A percentile compares a stretch with the other conserved stretches of the same genome.
phyloP scores from a whole-genome alignment of 2,329 filamentous ascomycete species.

The Phialophora chinensis region DNA sequence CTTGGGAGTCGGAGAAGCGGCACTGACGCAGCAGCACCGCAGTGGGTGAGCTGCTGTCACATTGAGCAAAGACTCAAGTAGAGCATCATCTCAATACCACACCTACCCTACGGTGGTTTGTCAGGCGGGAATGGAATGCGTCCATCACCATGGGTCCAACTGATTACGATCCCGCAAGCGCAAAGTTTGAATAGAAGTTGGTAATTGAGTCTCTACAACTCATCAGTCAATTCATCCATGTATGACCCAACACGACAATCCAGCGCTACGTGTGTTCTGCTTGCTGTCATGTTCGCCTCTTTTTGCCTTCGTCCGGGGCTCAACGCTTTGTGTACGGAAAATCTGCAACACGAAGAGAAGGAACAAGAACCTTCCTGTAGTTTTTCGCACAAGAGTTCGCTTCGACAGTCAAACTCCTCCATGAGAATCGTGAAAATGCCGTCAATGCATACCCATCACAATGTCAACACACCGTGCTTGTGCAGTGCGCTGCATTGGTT shows the following conservation, averaged over 20 bases:
- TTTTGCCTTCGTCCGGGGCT: neutral
- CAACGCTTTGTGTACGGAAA: slow-evolving; percentile 22
- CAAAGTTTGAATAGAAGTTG: neutral
- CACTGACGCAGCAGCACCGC: neutral
- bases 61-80: neutral
- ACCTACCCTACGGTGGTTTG: too few relatives aligned
- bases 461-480: neutral
- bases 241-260: neutral
- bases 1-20: slow-evolving; percentile 14
- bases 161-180: neutral
- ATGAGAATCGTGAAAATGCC: slow-evolving; percentile 33
- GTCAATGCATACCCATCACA: slow-evolving; percentile 22
- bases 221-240: slow-evolving; percentile 9
- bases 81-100: too few relatives aligned
- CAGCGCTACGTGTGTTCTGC: slow-evolving; percentile 1
- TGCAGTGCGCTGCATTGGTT: slow-evolving; percentile 12
- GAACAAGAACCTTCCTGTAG: slow-evolving; percentile 15
- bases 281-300: slow-evolving; percentile 11
- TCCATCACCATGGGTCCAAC: too few relatives aligned
- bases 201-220: slow-evolving; percentile 1
- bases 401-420: slow-evolving; percentile 24
- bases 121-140: too few relatives aligned
- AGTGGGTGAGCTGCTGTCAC: too few relatives aligned
- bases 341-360: slow-evolving; percentile 11
- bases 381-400: slow-evolving; percentile 15